Base-by-base conservation (phyloP, 2,329 filamentous ascomycete genomes). In the Peltaster fructicola region DNA sequence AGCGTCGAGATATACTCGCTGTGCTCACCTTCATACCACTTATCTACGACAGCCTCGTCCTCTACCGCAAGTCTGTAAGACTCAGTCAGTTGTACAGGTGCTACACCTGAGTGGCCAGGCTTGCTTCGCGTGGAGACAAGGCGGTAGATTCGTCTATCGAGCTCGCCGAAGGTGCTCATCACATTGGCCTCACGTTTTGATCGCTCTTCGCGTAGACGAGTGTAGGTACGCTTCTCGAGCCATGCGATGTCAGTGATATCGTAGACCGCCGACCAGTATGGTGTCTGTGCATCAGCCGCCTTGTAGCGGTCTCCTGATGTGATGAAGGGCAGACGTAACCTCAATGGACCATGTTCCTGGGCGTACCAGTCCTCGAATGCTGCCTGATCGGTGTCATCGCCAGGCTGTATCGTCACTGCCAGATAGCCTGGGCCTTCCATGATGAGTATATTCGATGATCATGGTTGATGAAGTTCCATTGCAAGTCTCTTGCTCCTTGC, bases 341-440 rank as follows among this genome's bases (percentile, higher is more conserved):
- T 74, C 9, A 72, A 68, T 10, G 81, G 81, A 26, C 81, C 81
- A 54, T 91, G 81, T 56, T 91, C 81, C 51, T 82, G 88, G 57
- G 90, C 84, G 59, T 91, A 91, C 78, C 79, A 85, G 48, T 90
- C 79, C 51, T 90, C 76, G 53, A 91, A 90, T 42, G 78, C 69
- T 33, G 67, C 59, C 23, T 63, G 52, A 27, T 72, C 59, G 39
- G 81, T 61, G 37, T 63, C 63, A 29, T 66, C 59, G 48, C 66
- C 63, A 40, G 80, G 79, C 52, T 84, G 72, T 74, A 90, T 90
- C 9, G 78, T 82, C 38, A 91, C 81, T 48, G 74, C 81, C 44
- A 91, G 70, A 41, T 82, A 69, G 31, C 80, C 80, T 7, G 65
- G 65, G 6, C 41, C 41, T 26, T 41, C 32, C 40, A 44, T 42